Percentiles rank a stretch among this genome's conserved stretches.
Conservation (phyloP, 2,329 filamentous ascomycete species). For the Pestalotiopsis sp. region DNA sequence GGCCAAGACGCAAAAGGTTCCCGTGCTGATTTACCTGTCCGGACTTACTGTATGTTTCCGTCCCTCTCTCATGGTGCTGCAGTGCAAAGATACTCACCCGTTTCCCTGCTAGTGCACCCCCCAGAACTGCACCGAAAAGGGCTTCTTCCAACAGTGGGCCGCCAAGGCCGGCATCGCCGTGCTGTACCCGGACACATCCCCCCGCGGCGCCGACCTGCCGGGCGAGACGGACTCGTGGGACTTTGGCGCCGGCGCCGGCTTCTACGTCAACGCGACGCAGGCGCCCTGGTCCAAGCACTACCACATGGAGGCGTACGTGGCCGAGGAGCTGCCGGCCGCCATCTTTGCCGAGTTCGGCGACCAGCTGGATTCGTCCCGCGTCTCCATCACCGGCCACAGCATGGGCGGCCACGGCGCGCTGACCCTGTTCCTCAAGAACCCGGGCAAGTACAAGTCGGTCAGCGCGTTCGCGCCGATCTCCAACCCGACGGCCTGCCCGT, state of each 20-base stretch:
- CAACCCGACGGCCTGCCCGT: slow-evolving; percentile 84
- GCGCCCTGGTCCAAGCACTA: slow-evolving; percentile 78
- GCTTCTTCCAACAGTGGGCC: slow-evolving; percentile 88
- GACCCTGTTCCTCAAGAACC: slow-evolving; percentile 89
- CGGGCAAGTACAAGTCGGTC: slow-evolving; percentile 84
- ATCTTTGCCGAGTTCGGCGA: slow-evolving; percentile 73
- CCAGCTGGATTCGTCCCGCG: slow-evolving; percentile 74
- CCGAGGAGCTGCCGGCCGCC: slow-evolving; percentile 78
- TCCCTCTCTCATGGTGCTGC: not conserved
- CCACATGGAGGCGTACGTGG: slow-evolving; percentile 93
- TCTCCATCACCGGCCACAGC: slow-evolving; percentile 90
- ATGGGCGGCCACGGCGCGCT: slow-evolving; percentile 98
- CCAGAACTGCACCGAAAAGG: slow-evolving; percentile 81
- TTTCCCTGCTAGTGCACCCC: slow-evolving; percentile 84
- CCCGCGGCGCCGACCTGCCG: slow-evolving; percentile 77
- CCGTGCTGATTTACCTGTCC: slow-evolving; percentile 90
- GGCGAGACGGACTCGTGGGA: slow-evolving; percentile 90
- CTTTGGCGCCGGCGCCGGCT: slow-evolving; percentile 89
- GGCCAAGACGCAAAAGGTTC: slow-evolving; percentile 67
- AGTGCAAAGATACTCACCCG: too few species aligned
- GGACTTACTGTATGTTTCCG: slow-evolving; percentile 65
- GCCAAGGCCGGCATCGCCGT: slow-evolving; percentile 84
- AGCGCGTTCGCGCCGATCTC: slow-evolving; percentile 89
- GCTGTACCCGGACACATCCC: slow-evolving; percentile 93
- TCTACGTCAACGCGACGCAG: slow-evolving; percentile 87